phyloP scores from a whole-genome alignment of 148 eudicot species.

The Amaranthus hypochondriacus region DNA sequence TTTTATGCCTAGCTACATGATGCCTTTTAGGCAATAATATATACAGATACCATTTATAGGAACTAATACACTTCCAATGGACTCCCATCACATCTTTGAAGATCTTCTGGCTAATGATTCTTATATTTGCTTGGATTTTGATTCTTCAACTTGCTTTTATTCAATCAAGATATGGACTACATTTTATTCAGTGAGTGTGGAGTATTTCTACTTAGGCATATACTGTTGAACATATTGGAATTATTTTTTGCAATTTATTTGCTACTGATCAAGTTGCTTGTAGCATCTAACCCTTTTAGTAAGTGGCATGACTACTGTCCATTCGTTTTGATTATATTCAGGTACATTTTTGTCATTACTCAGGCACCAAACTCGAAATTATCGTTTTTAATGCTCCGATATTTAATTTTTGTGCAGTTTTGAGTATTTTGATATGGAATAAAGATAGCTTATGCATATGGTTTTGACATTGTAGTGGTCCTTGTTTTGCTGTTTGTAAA shows the following conservation, averaged over 20 bases:
- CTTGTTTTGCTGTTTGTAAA: conserved; percentile 3
- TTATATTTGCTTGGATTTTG: conserved; percentile 27
- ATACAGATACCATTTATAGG: conserved; percentile 17
- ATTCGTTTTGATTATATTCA: conserved; percentile 14
- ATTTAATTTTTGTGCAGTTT: conserved; percentile 10
- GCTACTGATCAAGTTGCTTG: conserved; percentile 31
- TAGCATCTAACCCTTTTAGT: conserved; percentile 31
- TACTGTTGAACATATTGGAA: conserved; percentile 26
- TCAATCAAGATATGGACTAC: conserved; percentile 27
- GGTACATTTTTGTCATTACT: conserved; percentile 15
- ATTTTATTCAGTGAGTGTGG: conserved; percentile 15
- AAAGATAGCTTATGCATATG: conserved; percentile 9
- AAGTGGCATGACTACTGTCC: conserved; percentile 35
- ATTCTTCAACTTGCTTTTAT: conserved; percentile 45
- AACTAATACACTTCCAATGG: conserved; percentile 19
- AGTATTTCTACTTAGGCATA: conserved; percentile 32
- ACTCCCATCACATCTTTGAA: conserved; percentile 10
- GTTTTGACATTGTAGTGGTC: not conserved
- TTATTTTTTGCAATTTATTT: conserved; percentile 19
- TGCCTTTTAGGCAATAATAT: conserved; percentile 16
- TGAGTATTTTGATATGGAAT: conserved; percentile 11
- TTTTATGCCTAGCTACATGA: conserved; percentile 15
- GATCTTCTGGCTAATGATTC: conserved; percentile 27
- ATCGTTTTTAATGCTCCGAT: conserved; percentile 11
- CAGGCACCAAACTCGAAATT: conserved; percentile 6